A percentile compares a stretch with the other conserved stretches of the same genome.
Conservation (phyloP, 495 filamentous ascomycete genomes). For the Polyplosphaeria fusca region DNA sequence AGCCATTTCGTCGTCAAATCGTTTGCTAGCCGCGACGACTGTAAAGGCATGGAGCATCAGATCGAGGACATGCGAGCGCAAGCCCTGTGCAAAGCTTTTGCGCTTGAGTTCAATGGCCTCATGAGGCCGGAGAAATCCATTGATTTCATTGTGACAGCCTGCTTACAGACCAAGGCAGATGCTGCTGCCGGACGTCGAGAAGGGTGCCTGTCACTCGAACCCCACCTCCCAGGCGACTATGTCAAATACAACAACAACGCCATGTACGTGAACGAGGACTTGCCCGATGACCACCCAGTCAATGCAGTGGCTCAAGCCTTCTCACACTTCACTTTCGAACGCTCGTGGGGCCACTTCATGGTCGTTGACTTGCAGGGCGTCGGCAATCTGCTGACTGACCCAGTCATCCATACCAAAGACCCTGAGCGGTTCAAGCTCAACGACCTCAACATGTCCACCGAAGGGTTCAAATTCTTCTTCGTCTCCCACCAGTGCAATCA, state of each 20-base stretch:
- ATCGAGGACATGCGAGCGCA: conserved; percentile 42
- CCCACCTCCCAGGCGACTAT: conserved; percentile 38
- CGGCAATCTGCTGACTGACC: conserved; percentile 40
- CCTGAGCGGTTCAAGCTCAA: conserved; percentile 34
- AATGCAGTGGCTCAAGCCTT: conserved; percentile 43
- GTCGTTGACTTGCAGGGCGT: conserved; percentile 43
- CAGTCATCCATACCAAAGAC: conserved; percentile 40
- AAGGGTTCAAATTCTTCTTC: conserved; percentile 45
- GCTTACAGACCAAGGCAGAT: conserved; percentile 28
- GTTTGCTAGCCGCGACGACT: conserved; percentile 21
- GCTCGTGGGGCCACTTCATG: conserved; percentile 40
- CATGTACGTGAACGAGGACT: conserved; percentile 38
- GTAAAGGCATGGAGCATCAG: conserved; percentile 34
- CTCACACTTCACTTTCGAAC: conserved; percentile 47
- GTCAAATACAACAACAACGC: conserved; percentile 46
- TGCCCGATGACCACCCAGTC: conserved; percentile 12
- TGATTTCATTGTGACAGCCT: conserved; percentile 42
- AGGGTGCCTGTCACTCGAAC: conserved; percentile 37
- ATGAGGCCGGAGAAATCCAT: conserved; percentile 22
- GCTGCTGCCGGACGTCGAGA: conserved; percentile 26
- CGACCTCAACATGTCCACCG: conserved; percentile 35
- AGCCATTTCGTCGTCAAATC: conserved; percentile 40
- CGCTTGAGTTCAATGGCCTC: conserved; percentile 44
- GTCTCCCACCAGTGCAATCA: conserved; percentile 41
- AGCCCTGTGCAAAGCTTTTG: conserved; percentile 44